Conservation (phyloP, 2,329 filamentous ascomycete species). For the Dactylonectria estremocensis region DNA sequence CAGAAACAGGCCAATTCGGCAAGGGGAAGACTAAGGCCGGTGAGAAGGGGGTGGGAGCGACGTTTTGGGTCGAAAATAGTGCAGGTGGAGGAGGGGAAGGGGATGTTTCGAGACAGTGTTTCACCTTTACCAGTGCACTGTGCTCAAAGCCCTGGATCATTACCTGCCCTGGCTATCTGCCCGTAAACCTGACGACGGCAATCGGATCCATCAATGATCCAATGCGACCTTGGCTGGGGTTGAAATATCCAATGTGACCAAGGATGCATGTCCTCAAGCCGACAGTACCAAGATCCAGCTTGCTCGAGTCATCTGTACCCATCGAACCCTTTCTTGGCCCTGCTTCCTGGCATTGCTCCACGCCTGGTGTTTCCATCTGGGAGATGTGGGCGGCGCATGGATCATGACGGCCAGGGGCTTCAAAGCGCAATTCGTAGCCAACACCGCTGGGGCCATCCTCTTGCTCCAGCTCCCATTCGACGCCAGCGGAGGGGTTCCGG, state of each 20-base stretch:
- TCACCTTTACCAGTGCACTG: conserved; percentile 15
- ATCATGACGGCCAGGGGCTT: background rate
- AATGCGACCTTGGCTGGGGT: background rate
- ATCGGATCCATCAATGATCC: background rate
- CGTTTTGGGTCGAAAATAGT: conserved; percentile 12
- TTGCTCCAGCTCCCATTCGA: conserved; percentile 9
- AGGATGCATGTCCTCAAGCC: background rate
- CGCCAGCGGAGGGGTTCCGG: background rate
- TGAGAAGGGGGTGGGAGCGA: conserved; percentile 7
- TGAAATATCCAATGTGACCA: background rate
- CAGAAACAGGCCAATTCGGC: background rate
- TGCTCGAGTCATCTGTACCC: background rate
- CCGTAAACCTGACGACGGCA: background rate
- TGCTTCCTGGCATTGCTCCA: background rate
- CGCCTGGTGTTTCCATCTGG: background rate
- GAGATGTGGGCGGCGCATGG: conserved; percentile 1
- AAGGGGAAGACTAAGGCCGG: conserved; percentile 5
- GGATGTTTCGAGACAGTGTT: conserved; percentile 25
- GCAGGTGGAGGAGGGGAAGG: conserved; percentile 3
- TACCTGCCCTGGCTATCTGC: background rate
- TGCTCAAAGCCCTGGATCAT: background rate
- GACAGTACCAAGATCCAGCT: background rate
- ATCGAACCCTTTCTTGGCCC: background rate
- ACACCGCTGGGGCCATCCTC: conserved; percentile 11
- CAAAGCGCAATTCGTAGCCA: background rate